A percentile compares a stretch with the other conserved stretches of the same genome.
These are phyloP conservation scores for Dioscorea zingiberensis DNA, from an alignment of 106 monocot species.

Conservation along the genomic window DNA sequence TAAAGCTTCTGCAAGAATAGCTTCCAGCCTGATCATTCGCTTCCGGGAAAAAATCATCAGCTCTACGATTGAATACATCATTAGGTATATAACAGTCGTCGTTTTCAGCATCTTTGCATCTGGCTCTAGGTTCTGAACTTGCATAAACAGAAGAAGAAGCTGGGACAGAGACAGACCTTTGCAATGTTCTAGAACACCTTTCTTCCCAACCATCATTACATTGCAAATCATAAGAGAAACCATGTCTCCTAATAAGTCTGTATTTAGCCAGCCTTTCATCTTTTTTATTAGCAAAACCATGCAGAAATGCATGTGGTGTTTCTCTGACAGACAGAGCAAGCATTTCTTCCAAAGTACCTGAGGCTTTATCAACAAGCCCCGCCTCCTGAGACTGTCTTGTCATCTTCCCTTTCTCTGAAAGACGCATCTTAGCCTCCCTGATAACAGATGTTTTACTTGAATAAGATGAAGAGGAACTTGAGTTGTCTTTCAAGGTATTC, in stretches of 20 bases:
- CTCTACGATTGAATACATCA: constrained; percentile 28
- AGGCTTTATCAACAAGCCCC: constrained; percentile 12
- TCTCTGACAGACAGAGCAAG: constrained; percentile 54
- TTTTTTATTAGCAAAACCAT: background rate
- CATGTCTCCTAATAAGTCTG: constrained; percentile 8
- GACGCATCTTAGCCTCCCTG: constrained; percentile 59
- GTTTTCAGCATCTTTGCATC: constrained; percentile 12
- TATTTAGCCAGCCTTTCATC: constrained; percentile 8
- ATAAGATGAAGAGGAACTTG: constrained; percentile 27
- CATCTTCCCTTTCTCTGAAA: constrained; percentile 53
- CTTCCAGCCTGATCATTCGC: constrained; percentile 2
- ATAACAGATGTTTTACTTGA: constrained; percentile 39
- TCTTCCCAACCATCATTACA: constrained; percentile 46
- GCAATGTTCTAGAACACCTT: constrained; percentile 21
- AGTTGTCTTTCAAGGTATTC: constrained; percentile 18
- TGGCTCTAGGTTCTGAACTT: constrained; percentile 21
- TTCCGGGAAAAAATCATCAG: constrained; percentile 19
- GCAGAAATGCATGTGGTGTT: background rate
- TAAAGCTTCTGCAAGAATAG: constrained; percentile 10
- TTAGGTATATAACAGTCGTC: constrained; percentile 28
- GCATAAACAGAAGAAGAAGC: constrained; percentile 19
- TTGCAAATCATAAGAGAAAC: constrained; percentile 32
- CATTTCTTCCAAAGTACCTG: constrained; percentile 70
- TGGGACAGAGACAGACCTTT: constrained; percentile 52
- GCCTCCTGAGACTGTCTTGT: constrained; percentile 22